Evolutionary conservation across 1,284 basidiomycete genomes (phyloP), one percentile per base, ranked within the genome.

Genomic region (Cutaneotrichosporon mucoides): DNA sequence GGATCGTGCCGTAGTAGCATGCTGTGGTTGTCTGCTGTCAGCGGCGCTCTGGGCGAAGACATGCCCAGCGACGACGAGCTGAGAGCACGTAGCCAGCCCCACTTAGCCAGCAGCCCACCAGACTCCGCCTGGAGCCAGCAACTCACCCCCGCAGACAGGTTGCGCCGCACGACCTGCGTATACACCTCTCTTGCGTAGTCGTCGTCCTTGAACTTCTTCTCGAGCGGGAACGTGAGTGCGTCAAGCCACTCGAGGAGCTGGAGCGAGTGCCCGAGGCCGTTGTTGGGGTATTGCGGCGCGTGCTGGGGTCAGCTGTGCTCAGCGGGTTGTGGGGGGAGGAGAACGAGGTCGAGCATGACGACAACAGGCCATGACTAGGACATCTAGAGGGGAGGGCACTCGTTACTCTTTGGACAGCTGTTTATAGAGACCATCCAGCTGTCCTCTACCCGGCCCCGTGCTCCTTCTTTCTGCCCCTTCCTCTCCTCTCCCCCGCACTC

Each of bases 171-270:
- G 35, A 92, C 89, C 11, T 83, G 81, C 16, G 81, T 75, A 73
- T 97, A 98, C 1, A 86, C 81, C 52, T 79, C 81, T 50, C 80
- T 74, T 2, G 94, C 93, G 75, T 92, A 92, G 1, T 80, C 74
- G 1, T 82, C 62, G 70, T 95, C 86, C n/a, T 79, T 68, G 73
- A 92, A 97, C 61, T 83, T 85, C n/a, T 84, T 79, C 76, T 98
- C 95, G 71, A 86, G 86, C 0, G 94, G 95, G 74, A 95, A 98
- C 1, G 93, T 97, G 59, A 92, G 82, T 48, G 89, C 80, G 42
- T 85, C 76, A 37, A 97, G 84, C 94, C 94, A 98, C 65, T 92
- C 89, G 12, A 98, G 83, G n/a, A 98, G 86, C 73, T 96, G 78
- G 38, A 73, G 59, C 51, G 71, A 62, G 55, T 72, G 83, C 68